These are phyloP conservation scores for Termitomyces sp. DNA, from an alignment of 768 basidiomycete species.

Conservation along the genomic window DNA sequence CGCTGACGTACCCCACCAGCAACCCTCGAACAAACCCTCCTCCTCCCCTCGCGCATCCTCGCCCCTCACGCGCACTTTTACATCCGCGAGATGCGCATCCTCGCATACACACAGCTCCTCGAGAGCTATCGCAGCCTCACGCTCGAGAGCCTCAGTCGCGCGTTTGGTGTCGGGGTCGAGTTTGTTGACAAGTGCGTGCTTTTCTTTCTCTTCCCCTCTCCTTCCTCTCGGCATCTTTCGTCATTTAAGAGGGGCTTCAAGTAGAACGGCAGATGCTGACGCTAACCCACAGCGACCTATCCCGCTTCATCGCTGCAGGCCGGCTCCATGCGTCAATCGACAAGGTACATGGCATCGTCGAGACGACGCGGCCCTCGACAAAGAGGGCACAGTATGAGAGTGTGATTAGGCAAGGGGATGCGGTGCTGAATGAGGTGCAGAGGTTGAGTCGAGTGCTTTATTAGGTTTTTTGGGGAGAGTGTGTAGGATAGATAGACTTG, in stretches of 20 bases:
- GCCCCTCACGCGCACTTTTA: constrained; percentile 87
- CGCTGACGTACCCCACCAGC: constrained; percentile 38
- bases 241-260: background rate
- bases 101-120: constrained; percentile 88
- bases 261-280: background rate
- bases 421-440: constrained; percentile 84
- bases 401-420: constrained; percentile 91
- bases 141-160: constrained; percentile 75
- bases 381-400: constrained; percentile 89
- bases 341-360: constrained; percentile 91
- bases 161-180: constrained; percentile 86
- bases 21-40: constrained; percentile 81
- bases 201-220: background rate
- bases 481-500: too few relatives aligned
- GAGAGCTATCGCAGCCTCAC: constrained; percentile 90
- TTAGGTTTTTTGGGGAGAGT: too few relatives aligned
- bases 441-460: constrained; percentile 86
- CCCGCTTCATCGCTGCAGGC: constrained; percentile 85
- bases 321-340: constrained; percentile 88
- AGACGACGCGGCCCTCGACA: constrained; percentile 68
- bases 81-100: constrained; percentile 93
- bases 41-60: constrained; percentile 85
- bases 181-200: constrained; percentile 79
- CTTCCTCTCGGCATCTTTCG: too few relatives aligned
- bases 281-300: constrained; percentile 63